Conservation (phyloP, 2,329 filamentous ascomycete species). For the Sphaerulina vaccinii region DNA sequence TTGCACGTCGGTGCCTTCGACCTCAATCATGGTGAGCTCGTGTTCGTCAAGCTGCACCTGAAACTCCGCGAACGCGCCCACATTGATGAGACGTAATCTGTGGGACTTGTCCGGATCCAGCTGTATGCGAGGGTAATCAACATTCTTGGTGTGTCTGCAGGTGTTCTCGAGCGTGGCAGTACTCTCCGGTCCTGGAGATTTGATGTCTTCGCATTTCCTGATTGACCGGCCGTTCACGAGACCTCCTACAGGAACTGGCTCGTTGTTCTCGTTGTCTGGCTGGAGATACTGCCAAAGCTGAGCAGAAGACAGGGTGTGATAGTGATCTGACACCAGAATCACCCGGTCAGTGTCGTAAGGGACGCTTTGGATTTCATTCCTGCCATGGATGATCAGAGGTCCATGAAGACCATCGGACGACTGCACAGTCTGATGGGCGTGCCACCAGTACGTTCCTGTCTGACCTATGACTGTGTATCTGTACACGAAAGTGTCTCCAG, state of each 20-base stretch:
- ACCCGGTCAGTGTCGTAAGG: slow-evolving; percentile 57
- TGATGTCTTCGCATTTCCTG: slow-evolving; percentile 38
- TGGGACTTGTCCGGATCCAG: slow-evolving; percentile 51
- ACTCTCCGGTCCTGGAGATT: slow-evolving; percentile 37
- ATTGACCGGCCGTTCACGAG: slow-evolving; percentile 45
- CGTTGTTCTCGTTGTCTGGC: slow-evolving; percentile 51
- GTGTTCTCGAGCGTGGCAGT: slow-evolving; percentile 27
- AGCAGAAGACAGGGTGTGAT: slow-evolving; percentile 55
- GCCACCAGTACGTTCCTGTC: slow-evolving; percentile 58
- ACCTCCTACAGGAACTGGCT: slow-evolving; percentile 54
- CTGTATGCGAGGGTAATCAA: slow-evolving; percentile 30
- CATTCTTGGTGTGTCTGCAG: background rate
- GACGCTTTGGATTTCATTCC: slow-evolving; percentile 46
- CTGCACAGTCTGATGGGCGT: slow-evolving; percentile 60
- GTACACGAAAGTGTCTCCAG: slow-evolving; percentile 35
- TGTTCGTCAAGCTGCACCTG: slow-evolving; percentile 67
- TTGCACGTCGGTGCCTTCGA: slow-evolving; percentile 63
- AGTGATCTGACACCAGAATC: slow-evolving; percentile 66
- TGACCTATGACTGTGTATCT: slow-evolving; percentile 53
- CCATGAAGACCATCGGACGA: slow-evolving; percentile 62
- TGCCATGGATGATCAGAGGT: slow-evolving; percentile 58
- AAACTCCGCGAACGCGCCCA: slow-evolving; percentile 64
- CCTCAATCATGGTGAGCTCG: slow-evolving; percentile 60
- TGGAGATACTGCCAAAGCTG: slow-evolving; percentile 56
- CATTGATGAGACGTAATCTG: slow-evolving; percentile 62